Evolutionary conservation across 1,284 basidiomycete species (phyloP), one percentile per base, ranked within the genome.

Genomic region (Rhodotorula glutinis): DNA sequence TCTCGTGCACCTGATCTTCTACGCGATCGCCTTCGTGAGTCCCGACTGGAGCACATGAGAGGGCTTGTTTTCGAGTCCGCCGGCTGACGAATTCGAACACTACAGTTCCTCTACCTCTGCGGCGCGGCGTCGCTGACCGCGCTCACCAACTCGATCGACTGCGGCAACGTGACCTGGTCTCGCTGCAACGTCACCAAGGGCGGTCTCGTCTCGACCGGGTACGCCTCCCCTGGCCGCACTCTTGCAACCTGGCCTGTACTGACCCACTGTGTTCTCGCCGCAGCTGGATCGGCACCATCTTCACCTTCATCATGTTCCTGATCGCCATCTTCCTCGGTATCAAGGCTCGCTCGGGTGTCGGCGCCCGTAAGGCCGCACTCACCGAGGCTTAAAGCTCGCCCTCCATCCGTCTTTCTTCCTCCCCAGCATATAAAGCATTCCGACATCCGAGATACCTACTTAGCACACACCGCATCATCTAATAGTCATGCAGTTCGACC

Each of bases 201-300:
- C 49, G 77, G 77, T 25, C 72, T 79, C 23, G 77, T 80, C 40
- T 75, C 77, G 44, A 76, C 79, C 51, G 72, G 73, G 53, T 67
- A 4, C 0, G 8, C n/a, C n/a, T 25, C 19, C 4, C 11, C 2
- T 14, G 5, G 10, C 29, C 0, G 8, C 23, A 1, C 3, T 38
- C 23, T 33, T 29, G 38, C 14, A 17, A 11, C 7, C n/a, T 19
- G 9, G 4, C 40, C 17, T 7, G 29, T 56, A 19, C 33, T 60
- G 51, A 53, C 41, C 0, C 21, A 4, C 0, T 2, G 13, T 11
- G 33, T 38, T 13, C 11, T 9, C 17, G 2, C 16, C 16, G 14
- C 57, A 64, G 66, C n/a, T 81, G 80, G 80, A 79, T 79, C 57
- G 78, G 78, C 64, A 79, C 78, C 40, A 75, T 80, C 72, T 76